Evolutionary conservation across 352 stramenopile genomes (phyloP).

Genomic region (Phytophthora sp.): DNA sequence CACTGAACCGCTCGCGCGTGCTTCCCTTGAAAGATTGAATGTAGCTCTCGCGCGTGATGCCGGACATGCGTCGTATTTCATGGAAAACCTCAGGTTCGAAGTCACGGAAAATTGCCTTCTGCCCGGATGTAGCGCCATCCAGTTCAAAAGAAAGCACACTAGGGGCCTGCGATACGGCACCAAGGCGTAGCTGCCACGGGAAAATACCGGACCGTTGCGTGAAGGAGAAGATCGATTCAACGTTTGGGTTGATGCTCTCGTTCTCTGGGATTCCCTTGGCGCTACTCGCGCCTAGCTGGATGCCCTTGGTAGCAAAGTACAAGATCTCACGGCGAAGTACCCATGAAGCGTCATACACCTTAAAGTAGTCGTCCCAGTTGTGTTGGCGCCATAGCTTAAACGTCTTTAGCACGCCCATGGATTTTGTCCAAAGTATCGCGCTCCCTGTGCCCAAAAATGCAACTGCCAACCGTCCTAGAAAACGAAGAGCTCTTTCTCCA

Average conservation of each 20-base stretch:
- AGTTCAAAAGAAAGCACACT: slow-evolving; percentile 79
- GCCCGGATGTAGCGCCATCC: slow-evolving; percentile 59
- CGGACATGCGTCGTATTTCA: slow-evolving; percentile 80
- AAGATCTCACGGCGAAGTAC: slow-evolving; percentile 83
- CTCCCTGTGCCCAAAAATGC: slow-evolving; percentile 69
- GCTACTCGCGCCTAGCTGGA: slow-evolving; percentile 60
- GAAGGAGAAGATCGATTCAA: slow-evolving; percentile 70
- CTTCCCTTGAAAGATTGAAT: slow-evolving; percentile 79
- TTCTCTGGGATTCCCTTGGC: slow-evolving; percentile 42
- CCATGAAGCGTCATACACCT: slow-evolving; percentile 86
- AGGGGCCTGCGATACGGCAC: slow-evolving; percentile 49
- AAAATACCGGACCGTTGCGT: slow-evolving; percentile 71
- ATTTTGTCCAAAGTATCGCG: slow-evolving; percentile 72
- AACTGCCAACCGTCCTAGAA: slow-evolving; percentile 68
- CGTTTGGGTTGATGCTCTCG: slow-evolving; percentile 42
- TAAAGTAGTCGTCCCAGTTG: slow-evolving; percentile 89
- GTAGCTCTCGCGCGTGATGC: slow-evolving; percentile 78
- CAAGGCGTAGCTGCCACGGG: slow-evolving; percentile 63
- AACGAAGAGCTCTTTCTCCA: slow-evolving; percentile 67
- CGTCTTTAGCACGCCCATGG: slow-evolving; percentile 66
- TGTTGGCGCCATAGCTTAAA: slow-evolving; percentile 79
- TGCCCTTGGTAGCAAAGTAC: slow-evolving; percentile 84
- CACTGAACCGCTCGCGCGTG: slow-evolving; percentile 87
- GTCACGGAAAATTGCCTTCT: slow-evolving; percentile 83
- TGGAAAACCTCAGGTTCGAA: slow-evolving; percentile 85